Evolutionary conservation across 2,329 filamentous ascomycete genomes (phyloP), one percentile per base, ranked within the genome.

Genomic region (Cordyceps farinosa): DNA sequence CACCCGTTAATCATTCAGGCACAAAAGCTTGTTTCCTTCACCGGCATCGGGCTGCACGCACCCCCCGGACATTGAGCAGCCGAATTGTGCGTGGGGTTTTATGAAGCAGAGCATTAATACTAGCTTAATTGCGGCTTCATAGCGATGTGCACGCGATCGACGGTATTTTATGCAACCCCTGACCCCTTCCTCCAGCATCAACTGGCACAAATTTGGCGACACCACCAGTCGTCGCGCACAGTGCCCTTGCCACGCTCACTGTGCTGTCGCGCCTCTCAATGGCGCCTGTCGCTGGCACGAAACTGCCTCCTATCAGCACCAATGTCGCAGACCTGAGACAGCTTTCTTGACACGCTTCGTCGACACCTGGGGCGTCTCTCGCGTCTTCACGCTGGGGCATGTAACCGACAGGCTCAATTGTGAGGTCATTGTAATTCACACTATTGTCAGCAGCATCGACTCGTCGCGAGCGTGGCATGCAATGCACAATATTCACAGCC

Each of bases 251-350:
- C 38, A 13, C 38, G n/a, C 27, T 6, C 34, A 44, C 47, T 44
- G 38, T 45, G 11, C 29, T 13, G 2, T 9, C 13, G 4, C 5
- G 13, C 5, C 13, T 40, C n/a, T 15, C 38, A 17, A 45, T 32
- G 40, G n/a, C 29, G 58, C 47, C 47, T 34, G 17, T 29, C 11
- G 36, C 38, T 52, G 38, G 48, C n/a, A 42, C 40, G 40, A 47
- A 54, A 61, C 38, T 36, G 58, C 50, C 50, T 50, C 38, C 32
- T 51, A 32, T 47, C 57, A 44, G 47, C 40, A 42, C 22, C 58
- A 61, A 54, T 54, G 58, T 53, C 50, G 58, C 58, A 61, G 40
- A 53, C 22, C 50, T 47, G 40, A 54, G 58, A 61, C 58, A 45
- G 10, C 15, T 3, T 11, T 29, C 29, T 60, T 27, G 8, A 27